Percentiles rank a stretch among this genome's conserved stretches.
Evolutionary conservation across 371 early-diverging fungal species (phyloP).

Genomic region (Syncephalastrum sp.): DNA sequence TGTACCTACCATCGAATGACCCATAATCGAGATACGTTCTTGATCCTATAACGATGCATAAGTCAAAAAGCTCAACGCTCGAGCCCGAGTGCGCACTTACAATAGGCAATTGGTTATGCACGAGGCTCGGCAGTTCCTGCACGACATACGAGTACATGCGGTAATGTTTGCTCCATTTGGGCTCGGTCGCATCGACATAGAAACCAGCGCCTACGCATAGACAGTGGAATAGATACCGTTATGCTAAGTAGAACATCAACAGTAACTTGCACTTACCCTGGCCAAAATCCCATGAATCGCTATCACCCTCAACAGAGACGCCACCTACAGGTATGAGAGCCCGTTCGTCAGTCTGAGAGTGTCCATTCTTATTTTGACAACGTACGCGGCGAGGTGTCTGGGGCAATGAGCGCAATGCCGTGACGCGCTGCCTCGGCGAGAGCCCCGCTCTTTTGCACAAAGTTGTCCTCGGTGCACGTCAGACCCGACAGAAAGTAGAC

Average conservation of each 20-base stretch:
- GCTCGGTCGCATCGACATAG: conserved; percentile 78
- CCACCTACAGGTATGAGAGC: conserved; percentile 21
- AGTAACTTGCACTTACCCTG: conserved; percentile 22
- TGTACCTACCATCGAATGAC: conserved; percentile 75
- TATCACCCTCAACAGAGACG: conserved; percentile 48
- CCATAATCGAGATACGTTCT: conserved; percentile 67
- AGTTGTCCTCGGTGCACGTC: conserved; percentile 85
- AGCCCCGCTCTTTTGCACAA: conserved; percentile 84
- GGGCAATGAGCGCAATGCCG: conserved; percentile 74
- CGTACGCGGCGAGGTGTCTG: conserved; percentile 87
- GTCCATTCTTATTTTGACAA: neutral
- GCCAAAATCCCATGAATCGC: conserved; percentile 56
- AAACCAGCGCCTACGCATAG: conserved; percentile 64
- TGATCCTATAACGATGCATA: conserved; percentile 42
- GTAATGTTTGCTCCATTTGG: conserved; percentile 73
- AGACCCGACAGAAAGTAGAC: conserved; percentile 73
- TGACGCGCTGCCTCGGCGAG: conserved; percentile 62
- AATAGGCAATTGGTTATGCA: conserved; percentile 59
- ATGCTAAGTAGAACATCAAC: neutral
- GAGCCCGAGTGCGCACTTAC: conserved; percentile 33
- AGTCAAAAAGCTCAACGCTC: neutral
- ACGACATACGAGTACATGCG: conserved; percentile 86
- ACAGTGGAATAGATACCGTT: neutral
- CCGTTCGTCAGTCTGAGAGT: no score
- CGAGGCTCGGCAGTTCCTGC: conserved; percentile 65